Conservation (phyloP, 208 protist species). For the Phytomonas serpens region DNA sequence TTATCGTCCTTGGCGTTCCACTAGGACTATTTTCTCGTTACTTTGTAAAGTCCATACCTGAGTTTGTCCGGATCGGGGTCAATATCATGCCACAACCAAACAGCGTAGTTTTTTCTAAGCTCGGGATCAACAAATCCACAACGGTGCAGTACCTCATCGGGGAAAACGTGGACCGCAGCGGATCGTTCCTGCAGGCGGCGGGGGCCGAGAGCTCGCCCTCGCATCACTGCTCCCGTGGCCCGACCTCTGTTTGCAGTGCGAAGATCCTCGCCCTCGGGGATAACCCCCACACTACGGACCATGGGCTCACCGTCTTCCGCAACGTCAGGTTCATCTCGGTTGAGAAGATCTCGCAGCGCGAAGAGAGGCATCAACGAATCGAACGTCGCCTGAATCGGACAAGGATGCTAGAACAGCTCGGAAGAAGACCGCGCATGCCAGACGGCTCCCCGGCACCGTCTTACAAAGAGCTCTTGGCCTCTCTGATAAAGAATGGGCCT, state of each 20-base stretch:
- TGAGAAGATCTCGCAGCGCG: conserved; percentile 50
- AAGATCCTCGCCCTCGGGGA: conserved; percentile 65
- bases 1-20: conserved; percentile 77
- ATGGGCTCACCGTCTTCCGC: conserved; percentile 71
- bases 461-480: conserved; percentile 20
- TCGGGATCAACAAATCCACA: conserved; percentile 83
- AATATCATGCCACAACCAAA: conserved; percentile 81
- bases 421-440: conserved; percentile 15
- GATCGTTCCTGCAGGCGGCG: not conserved
- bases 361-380: conserved; percentile 60
- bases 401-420: conserved; percentile 12
- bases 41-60: conserved; percentile 35
- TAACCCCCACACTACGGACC: conserved; percentile 79
- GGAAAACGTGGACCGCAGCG: conserved; percentile 10
- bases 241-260: conserved; percentile 21
- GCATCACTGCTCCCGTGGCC: conserved; percentile 14
- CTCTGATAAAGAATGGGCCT: conserved; percentile 31
- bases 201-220: not conserved
- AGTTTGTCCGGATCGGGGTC: conserved; percentile 43
- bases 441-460: conserved; percentile 41
- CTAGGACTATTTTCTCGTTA: conserved; percentile 55
- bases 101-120: conserved; percentile 81
- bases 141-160: conserved; percentile 71
- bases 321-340: conserved; percentile 69
- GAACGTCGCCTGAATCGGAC: conserved; percentile 27